Percentiles rank a stretch among this genome's conserved stretches.
Conservation (phyloP, 2,329 filamentous ascomycete species). For the Alternaria brassicae region DNA sequence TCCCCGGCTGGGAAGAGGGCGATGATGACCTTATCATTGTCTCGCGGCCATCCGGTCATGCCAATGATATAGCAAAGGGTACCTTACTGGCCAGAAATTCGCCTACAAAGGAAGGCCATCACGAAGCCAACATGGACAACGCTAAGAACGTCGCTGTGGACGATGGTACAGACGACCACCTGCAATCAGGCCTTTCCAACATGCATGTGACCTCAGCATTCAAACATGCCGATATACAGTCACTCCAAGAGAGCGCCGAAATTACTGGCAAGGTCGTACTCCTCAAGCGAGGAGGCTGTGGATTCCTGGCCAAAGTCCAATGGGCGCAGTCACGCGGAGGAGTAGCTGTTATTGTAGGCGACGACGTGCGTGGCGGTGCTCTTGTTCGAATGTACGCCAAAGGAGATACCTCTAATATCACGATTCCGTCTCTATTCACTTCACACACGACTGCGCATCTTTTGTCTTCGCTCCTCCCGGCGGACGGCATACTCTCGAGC, state of each 20-base stretch:
- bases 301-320: constrained; percentile 95
- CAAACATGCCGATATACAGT: constrained; percentile 85
- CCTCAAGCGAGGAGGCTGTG: constrained; percentile 90
- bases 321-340: constrained; percentile 94
- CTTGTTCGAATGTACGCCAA: constrained; percentile 98
- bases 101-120: constrained; percentile 6
- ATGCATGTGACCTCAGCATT: constrained; percentile 34
- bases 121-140: neutral
- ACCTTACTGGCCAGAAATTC: neutral
- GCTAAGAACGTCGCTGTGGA: constrained; percentile 49
- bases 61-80: neutral
- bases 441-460: constrained; percentile 93
- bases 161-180: constrained; percentile 85
- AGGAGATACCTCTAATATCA: constrained; percentile 92
- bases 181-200: constrained; percentile 59
- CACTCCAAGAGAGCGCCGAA: constrained; percentile 87
- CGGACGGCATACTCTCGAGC: neutral
- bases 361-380: constrained; percentile 86
- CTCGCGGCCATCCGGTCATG: constrained; percentile 8
- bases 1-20: constrained; percentile 81
- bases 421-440: constrained; percentile 93
- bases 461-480: constrained; percentile 82
- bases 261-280: constrained; percentile 93
- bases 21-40: constrained; percentile 17
- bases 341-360: constrained; percentile 89